Conservation (phyloP, 202 grass and related monocot species). For the Carex sylvatica region DNA sequence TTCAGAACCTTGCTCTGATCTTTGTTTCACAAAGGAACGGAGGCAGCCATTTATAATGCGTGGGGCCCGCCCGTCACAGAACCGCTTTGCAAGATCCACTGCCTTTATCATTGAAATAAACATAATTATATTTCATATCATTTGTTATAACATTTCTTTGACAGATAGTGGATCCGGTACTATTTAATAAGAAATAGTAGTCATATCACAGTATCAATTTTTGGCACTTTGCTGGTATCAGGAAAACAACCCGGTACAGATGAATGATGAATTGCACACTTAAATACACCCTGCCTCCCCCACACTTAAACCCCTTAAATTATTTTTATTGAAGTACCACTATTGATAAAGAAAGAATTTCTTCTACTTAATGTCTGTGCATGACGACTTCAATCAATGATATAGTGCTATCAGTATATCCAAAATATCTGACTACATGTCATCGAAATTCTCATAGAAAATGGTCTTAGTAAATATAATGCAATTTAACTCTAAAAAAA, state of each 20-base stretch:
- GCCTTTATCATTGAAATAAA: slow-evolving; percentile 38
- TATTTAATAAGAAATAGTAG: not conserved
- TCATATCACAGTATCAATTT: not conserved
- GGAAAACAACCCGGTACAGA: not conserved
- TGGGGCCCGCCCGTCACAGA: slow-evolving; percentile 83
- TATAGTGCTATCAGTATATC: too few relatives aligned
- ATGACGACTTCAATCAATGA: too few relatives aligned
- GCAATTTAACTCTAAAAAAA: not conserved
- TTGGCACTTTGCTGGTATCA: not conserved
- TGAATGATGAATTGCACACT: too few relatives aligned
- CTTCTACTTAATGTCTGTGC: too few relatives aligned
- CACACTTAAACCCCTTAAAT: too few relatives aligned
- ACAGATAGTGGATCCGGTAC: not conserved
- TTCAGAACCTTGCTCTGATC: not conserved
- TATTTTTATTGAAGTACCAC: too few relatives aligned
- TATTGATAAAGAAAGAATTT: too few relatives aligned
- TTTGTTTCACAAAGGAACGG: slow-evolving; percentile 63
- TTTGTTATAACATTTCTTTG: not conserved
- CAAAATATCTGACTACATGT: not conserved
- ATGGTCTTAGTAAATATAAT: not conserved
- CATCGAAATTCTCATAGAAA: not conserved
- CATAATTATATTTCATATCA: not conserved
- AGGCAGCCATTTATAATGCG: slow-evolving; percentile 94
- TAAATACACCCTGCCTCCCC: too few relatives aligned
- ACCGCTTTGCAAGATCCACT: slow-evolving; percentile 91